These are phyloP conservation scores for Discostella stelligera DNA, from an alignment of 352 stramenopile species.

Conservation along the genomic window DNA sequence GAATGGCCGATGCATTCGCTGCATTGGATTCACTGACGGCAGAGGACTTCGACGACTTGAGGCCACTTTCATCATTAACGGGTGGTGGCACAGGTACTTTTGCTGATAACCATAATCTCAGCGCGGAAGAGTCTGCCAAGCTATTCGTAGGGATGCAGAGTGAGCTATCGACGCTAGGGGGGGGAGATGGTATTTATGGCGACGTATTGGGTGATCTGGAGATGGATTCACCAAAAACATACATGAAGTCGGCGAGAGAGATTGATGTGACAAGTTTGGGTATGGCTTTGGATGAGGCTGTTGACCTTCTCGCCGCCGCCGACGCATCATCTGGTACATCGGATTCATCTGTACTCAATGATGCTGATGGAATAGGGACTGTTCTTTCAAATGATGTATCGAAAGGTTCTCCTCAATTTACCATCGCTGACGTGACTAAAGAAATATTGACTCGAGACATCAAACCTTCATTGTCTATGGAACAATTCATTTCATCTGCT, in stretches of 20 bases:
- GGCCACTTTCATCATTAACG: conserved; percentile 5
- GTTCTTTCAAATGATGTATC: conserved; percentile 1
- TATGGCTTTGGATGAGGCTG: conserved; percentile 31
- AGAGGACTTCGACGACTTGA: conserved; percentile 46
- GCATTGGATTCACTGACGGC: conserved; percentile 36
- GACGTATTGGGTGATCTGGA: conserved; percentile 42
- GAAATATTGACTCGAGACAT: conserved; percentile 49
- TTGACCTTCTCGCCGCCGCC: not conserved
- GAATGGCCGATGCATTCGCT: conserved; percentile 51
- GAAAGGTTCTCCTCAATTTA: conserved; percentile 6
- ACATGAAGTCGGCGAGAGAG: conserved; percentile 7
- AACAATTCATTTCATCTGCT: conserved; percentile 45
- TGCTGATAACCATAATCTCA: conserved; percentile 10
- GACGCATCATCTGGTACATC: conserved; percentile 1
- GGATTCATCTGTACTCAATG: conserved; percentile 21
- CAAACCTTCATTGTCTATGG: conserved; percentile 40
- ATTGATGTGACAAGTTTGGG: conserved; percentile 30
- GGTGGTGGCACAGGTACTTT: not conserved
- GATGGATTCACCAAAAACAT: conserved; percentile 12
- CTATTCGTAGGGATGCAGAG: conserved; percentile 43
- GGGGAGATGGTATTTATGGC: conserved; percentile 38
- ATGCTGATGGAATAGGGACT: conserved; percentile 49
- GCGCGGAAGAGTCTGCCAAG: conserved; percentile 28
- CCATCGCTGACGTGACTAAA: conserved; percentile 43
- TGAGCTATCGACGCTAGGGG: conserved; percentile 27